A percentile compares a stretch with the other conserved stretches of the same genome.
Evolutionary conservation across 1,284 basidiomycete species (phyloP).

Genomic region (Ganoderma boninense): DNA sequence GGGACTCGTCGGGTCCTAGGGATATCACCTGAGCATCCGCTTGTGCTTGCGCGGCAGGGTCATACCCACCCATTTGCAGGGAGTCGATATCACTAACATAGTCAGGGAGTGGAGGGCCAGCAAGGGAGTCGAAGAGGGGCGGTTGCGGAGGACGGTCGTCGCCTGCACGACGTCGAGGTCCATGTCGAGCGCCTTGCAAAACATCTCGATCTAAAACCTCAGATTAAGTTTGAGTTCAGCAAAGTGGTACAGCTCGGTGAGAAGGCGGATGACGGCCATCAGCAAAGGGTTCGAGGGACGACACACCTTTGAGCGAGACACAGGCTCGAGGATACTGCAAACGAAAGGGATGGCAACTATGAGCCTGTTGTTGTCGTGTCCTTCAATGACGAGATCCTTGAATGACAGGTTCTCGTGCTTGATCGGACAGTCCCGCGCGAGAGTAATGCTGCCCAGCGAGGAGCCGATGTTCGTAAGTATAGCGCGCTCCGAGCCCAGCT

Average conservation of each 20-base stretch:
- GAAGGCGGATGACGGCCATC: slow-evolving; percentile 91
- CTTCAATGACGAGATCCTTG: slow-evolving; percentile 96
- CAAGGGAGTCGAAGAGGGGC: slow-evolving; percentile 62
- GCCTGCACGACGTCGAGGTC: slow-evolving; percentile 90
- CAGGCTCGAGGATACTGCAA: slow-evolving; percentile 96
- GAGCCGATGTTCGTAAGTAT: slow-evolving; percentile 94
- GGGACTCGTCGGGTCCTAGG: slow-evolving; percentile 60
- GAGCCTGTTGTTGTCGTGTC: slow-evolving; percentile 91
- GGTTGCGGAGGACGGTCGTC: slow-evolving; percentile 81
- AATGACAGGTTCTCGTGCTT: slow-evolving; percentile 94
- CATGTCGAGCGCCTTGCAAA: slow-evolving; percentile 93
- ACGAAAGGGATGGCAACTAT: slow-evolving; percentile 98
- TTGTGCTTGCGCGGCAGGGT: slow-evolving; percentile 54
- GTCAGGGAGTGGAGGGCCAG: slow-evolving; percentile 69
- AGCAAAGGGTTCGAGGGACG: slow-evolving; percentile 98
- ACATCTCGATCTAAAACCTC: slow-evolving; percentile 98
- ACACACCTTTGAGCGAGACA: slow-evolving; percentile 91
- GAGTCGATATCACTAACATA: slow-evolving; percentile 77
- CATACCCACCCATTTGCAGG: slow-evolving; percentile 73
- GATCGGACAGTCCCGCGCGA: slow-evolving; percentile 93
- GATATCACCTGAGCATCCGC: slow-evolving; percentile 67
- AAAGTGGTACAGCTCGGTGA: slow-evolving; percentile 96
- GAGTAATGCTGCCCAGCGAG: slow-evolving; percentile 95
- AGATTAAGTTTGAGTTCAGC: slow-evolving; percentile 97
- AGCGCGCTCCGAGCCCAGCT: slow-evolving; percentile 87